Conservation (phyloP, 352 stramenopile genomes). For the Pythium pectinolyticum region DNA sequence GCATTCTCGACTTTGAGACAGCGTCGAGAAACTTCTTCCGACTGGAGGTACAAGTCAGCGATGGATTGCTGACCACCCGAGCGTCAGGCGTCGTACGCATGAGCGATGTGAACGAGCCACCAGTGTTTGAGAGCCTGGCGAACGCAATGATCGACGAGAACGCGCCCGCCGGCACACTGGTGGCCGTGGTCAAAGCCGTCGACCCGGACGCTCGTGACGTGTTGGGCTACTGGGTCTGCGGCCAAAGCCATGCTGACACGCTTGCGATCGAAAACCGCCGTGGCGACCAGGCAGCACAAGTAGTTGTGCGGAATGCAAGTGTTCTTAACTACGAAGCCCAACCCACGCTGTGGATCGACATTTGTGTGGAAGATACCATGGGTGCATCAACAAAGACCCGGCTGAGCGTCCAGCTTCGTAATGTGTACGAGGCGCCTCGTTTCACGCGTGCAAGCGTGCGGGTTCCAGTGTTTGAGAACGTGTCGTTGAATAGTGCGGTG, state of each 20-base stretch:
- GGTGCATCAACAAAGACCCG: constrained; percentile 27
- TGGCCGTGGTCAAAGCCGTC: constrained; percentile 30
- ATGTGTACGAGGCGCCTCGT: constrained; percentile 53
- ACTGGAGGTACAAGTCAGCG: constrained; percentile 25
- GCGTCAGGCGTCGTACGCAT: constrained; percentile 18
- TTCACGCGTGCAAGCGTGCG: constrained; percentile 34
- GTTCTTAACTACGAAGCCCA: constrained; percentile 44
- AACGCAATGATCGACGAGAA: constrained; percentile 25
- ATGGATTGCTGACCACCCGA: constrained; percentile 6
- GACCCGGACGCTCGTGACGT: constrained; percentile 43
- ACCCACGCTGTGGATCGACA: constrained; percentile 42
- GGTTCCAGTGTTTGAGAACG: constrained; percentile 35
- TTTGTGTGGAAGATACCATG: constrained; percentile 46
- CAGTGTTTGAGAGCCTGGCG: constrained; percentile 16
- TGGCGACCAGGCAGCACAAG: constrained; percentile 4
- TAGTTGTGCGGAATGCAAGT: constrained; percentile 40
- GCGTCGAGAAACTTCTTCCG: constrained; percentile 12
- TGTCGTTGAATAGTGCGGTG: constrained; percentile 5
- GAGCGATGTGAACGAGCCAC: constrained; percentile 46
- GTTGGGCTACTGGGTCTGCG: constrained; percentile 45
- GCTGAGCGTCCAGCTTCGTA: constrained; percentile 34
- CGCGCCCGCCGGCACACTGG: constrained; percentile 13
- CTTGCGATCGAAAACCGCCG: constrained; percentile 34
- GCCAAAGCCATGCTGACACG: constrained; percentile 34
- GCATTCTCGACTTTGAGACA: constrained; percentile 29